Conservation (phyloP, 139 green algal species). For the Chlamydomonas incerta region DNA sequence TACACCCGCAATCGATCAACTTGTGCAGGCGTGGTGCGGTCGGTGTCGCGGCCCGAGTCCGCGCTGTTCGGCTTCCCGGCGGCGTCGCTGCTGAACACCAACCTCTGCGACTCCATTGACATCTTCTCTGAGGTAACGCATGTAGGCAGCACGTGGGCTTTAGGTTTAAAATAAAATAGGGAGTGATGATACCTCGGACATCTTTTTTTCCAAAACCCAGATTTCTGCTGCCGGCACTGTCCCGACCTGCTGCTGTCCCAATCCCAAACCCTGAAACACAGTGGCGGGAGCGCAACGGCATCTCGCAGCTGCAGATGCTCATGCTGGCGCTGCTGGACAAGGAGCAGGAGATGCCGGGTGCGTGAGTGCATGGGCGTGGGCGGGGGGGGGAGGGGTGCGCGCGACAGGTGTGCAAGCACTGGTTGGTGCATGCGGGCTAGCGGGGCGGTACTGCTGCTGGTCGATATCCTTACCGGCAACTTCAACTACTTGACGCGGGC, state of each 20-base stretch:
- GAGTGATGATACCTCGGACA: no score
- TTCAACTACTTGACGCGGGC: background rate
- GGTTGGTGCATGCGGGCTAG: no score
- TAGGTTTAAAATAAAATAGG: no score
- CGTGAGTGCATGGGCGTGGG: no score
- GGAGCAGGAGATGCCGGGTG: conserved; percentile 29
- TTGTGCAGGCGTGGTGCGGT: background rate
- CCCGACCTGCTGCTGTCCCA: no score
- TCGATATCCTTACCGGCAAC: background rate
- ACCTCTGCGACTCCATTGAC: conserved; percentile 13
- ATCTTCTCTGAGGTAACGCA: background rate
- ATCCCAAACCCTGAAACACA: no score
- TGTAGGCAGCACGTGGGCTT: no score
- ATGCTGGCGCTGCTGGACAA: conserved; percentile 44
- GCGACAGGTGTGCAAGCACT: no score
- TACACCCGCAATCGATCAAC: background rate
- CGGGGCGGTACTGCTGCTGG: no score
- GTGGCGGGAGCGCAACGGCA: conserved; percentile 6
- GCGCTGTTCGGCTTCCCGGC: background rate
- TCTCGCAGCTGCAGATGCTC: conserved; percentile 11
- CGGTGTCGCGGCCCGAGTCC: background rate
- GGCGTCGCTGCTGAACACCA: background rate
- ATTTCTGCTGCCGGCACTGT: no score
- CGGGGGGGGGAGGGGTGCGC: no score
- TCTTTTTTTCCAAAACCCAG: no score